Percentiles rank a stretch among this genome's conserved stretches.
Evolutionary conservation across 2,329 filamentous ascomycete genomes (phyloP).

Genomic region (Epichloe coenophiala): DNA sequence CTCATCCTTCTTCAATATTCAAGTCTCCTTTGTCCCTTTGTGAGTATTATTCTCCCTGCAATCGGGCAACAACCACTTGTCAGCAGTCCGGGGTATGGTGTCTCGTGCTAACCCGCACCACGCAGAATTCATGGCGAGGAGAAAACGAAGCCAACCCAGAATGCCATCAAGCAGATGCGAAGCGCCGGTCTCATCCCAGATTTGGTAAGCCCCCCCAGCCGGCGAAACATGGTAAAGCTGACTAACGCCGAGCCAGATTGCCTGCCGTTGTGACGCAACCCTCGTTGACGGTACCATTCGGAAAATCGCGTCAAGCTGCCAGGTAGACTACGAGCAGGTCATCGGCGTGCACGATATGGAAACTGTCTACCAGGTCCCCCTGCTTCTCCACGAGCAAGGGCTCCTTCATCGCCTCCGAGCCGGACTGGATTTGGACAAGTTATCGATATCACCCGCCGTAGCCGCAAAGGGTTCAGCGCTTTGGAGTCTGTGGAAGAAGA

Average conservation of each 20-base stretch:
- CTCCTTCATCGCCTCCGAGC: constrained; percentile 54
- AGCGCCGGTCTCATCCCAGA: constrained; percentile 65
- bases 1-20: constrained; percentile 70
- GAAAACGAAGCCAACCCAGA: constrained; percentile 96
- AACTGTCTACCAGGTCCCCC: constrained; percentile 78
- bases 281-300: constrained; percentile 61
- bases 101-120: constrained; percentile 8
- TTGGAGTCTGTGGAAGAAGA: constrained; percentile 66
- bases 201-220: constrained; percentile 36
- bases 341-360: constrained; percentile 80
- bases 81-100: background rate
- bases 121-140: constrained; percentile 44
- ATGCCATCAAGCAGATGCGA: constrained; percentile 71
- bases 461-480: constrained; percentile 49
- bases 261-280: constrained; percentile 73
- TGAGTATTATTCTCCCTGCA: constrained; percentile 3
- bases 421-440: constrained; percentile 49
- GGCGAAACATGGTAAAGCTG: background rate
- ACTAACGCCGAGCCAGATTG: constrained; percentile 45
- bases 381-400: constrained; percentile 67
- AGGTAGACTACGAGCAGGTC: constrained; percentile 75
- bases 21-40: constrained; percentile 76
- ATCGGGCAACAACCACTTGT: background rate
- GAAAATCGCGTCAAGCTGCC: constrained; percentile 84
- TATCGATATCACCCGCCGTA: constrained; percentile 38